These are phyloP conservation scores for Coemansia sp. DNA, from an alignment of 192 early-diverging fungal species.

Conservation along the genomic window DNA sequence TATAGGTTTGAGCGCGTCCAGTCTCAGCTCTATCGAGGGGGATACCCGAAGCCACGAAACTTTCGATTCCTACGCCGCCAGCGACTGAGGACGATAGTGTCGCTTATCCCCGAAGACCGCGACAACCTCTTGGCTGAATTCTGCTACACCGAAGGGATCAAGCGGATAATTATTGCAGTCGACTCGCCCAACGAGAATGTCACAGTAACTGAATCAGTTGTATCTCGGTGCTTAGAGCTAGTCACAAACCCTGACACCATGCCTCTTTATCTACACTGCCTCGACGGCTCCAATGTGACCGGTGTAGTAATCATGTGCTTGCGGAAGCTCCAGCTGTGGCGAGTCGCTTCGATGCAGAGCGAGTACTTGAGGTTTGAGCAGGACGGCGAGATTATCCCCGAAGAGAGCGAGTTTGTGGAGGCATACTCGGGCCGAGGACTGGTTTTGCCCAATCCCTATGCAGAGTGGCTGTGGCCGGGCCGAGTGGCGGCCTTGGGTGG, in stretches of 20 bases:
- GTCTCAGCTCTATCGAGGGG: constrained; percentile 79
- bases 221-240: constrained; percentile 66
- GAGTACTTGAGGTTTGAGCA: constrained; percentile 70
- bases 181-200: constrained; percentile 86
- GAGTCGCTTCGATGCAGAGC: constrained; percentile 62
- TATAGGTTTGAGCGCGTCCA: constrained; percentile 86
- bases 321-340: constrained; percentile 91
- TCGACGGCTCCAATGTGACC: constrained; percentile 86
- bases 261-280: constrained; percentile 88
- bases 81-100: constrained; percentile 72
- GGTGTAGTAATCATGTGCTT: constrained; percentile 81
- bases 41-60: constrained; percentile 85
- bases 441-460: constrained; percentile 36
- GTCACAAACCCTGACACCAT: constrained; percentile 69
- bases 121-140: constrained; percentile 60
- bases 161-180: constrained; percentile 66
- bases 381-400: constrained; percentile 51
- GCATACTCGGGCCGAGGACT: constrained; percentile 25
- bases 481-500: neutral
- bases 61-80: constrained; percentile 78
- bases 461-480: constrained; percentile 45
- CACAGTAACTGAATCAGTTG: constrained; percentile 73
- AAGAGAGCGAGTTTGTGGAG: constrained; percentile 56
- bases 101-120: constrained; percentile 76
- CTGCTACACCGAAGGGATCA: constrained; percentile 64